Conservation (phyloP, 148 eudicot species). For the Arctostaphylos glauca region DNA sequence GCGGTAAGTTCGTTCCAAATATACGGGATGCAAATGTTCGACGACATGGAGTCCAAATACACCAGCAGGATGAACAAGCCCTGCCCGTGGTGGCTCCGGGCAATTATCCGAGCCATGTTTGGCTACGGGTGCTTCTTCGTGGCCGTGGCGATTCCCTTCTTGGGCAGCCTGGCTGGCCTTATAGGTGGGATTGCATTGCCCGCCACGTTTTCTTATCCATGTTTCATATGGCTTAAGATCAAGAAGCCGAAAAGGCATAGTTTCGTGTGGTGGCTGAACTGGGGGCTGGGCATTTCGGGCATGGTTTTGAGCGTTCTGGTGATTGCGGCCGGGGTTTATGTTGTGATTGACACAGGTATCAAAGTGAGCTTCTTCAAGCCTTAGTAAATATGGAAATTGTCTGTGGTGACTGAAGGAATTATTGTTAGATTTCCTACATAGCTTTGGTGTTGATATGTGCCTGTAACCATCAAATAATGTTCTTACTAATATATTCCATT, state of each 20-base stretch:
- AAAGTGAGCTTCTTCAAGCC: constrained; percentile 26
- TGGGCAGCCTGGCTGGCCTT: constrained; percentile 25
- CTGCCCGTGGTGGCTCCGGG: constrained; percentile 26
- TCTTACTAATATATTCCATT: background rate
- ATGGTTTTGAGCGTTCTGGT: constrained; percentile 9
- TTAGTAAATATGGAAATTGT: background rate
- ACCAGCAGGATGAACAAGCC: constrained; percentile 20
- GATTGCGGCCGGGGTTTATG: constrained; percentile 15
- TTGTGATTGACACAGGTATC: constrained; percentile 20
- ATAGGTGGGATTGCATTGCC: constrained; percentile 31
- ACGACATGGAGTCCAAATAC: constrained; percentile 34
- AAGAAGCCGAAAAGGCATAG: constrained; percentile 34
- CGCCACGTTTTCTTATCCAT: constrained; percentile 41
- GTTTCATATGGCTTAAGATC: constrained; percentile 43
- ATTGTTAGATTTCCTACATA: background rate
- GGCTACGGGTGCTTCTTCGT: constrained; percentile 24
- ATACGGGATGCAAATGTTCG: constrained; percentile 38
- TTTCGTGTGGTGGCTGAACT: constrained; percentile 34
- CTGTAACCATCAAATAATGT: constrained; percentile 1
- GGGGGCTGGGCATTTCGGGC: constrained; percentile 37
- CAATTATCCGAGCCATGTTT: constrained; percentile 19
- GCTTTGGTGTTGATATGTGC: background rate
- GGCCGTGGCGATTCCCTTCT: constrained; percentile 37
- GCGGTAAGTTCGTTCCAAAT: constrained; percentile 38
- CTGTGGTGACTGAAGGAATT: background rate